phyloP scores from a whole-genome alignment of 768 basidiomycete species.

The Xerocomus spinulosus region DNA sequence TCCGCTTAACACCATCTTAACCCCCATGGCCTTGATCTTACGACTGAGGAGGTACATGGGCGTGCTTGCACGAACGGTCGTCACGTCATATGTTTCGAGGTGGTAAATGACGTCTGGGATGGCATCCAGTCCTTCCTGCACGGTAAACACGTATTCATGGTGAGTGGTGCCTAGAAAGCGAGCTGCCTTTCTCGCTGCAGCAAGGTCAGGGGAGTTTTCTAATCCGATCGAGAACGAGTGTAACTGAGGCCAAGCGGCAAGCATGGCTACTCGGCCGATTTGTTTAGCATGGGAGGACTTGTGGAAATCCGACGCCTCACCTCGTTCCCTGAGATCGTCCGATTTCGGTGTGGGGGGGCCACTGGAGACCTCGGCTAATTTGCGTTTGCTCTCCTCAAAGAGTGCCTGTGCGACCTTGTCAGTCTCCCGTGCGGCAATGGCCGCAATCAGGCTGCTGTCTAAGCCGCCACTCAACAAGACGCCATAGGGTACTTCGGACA shows the following conservation, averaged over 20 bases:
- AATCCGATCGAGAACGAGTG: slow-evolving; percentile 98
- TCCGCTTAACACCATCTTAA: slow-evolving; percentile 98
- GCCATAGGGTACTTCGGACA: slow-evolving; percentile 98
- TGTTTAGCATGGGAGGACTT: neutral
- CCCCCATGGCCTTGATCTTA: slow-evolving; percentile 99
- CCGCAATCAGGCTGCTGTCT: slow-evolving; percentile 93
- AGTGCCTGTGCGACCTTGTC: slow-evolving; percentile 85
- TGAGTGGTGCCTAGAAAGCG: slow-evolving; percentile 92
- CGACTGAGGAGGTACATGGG: slow-evolving; percentile 98
- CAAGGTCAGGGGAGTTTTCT: slow-evolving; percentile 89
- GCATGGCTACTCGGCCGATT: slow-evolving; percentile 44
- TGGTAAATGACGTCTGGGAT: slow-evolving; percentile 97
- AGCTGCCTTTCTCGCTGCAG: slow-evolving; percentile 92
- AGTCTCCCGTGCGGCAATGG: slow-evolving; percentile 92
- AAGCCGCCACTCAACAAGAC: slow-evolving; percentile 93
- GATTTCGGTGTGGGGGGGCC: slow-evolving; percentile 54
- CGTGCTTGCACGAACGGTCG: slow-evolving; percentile 94
- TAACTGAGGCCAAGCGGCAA: slow-evolving; percentile 89
- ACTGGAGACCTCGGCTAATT: slow-evolving; percentile 47
- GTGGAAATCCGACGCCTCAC: slow-evolving; percentile 33
- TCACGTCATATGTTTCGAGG: slow-evolving; percentile 98
- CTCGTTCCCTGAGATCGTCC: slow-evolving; percentile 46
- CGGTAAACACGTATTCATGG: slow-evolving; percentile 97
- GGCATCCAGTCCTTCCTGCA: slow-evolving; percentile 96
- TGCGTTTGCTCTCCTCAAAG: slow-evolving; percentile 61